phyloP scores from a whole-genome alignment of 257 asterid genomes.

The Avicennia marina region DNA sequence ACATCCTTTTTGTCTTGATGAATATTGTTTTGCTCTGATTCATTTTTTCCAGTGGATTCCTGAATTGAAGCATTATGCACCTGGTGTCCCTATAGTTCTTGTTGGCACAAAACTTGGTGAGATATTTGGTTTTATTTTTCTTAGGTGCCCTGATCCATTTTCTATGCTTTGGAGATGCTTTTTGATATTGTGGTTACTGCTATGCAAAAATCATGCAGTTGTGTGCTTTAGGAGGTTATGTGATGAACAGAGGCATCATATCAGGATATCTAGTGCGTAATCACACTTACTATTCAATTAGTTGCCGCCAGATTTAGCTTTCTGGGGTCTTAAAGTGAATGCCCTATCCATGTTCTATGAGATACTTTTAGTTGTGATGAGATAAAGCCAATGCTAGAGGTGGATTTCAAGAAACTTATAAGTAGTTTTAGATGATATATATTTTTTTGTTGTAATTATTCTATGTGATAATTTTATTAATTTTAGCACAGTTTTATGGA shows the following conservation, averaged over 20 bases:
- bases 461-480: background rate
- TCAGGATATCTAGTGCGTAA: background rate
- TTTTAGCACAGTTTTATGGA: background rate
- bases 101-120: slow-evolving; percentile 82
- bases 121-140: slow-evolving; percentile 15
- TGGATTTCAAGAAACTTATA: no score
- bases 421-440: background rate
- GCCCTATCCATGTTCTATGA: background rate
- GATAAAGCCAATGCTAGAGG: background rate
- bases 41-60: slow-evolving; percentile 61
- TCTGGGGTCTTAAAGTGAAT: background rate
- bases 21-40: background rate
- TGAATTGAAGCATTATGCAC: slow-evolving; percentile 75
- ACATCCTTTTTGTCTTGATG: slow-evolving; percentile 4
- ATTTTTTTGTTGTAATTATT: background rate
- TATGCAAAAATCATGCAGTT: background rate
- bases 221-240: background rate
- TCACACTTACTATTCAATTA: background rate
- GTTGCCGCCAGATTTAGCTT: background rate
- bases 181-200: background rate
- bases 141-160: slow-evolving; percentile 10
- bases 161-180: background rate
- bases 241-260: background rate
- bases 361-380: background rate
- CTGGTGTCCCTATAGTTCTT: slow-evolving; percentile 74